Percentiles rank a stretch among this genome's conserved stretches.
Evolutionary conservation across 306 rosid species (phyloP).

Genomic region (Cotoneaster glaucophyllus): DNA sequence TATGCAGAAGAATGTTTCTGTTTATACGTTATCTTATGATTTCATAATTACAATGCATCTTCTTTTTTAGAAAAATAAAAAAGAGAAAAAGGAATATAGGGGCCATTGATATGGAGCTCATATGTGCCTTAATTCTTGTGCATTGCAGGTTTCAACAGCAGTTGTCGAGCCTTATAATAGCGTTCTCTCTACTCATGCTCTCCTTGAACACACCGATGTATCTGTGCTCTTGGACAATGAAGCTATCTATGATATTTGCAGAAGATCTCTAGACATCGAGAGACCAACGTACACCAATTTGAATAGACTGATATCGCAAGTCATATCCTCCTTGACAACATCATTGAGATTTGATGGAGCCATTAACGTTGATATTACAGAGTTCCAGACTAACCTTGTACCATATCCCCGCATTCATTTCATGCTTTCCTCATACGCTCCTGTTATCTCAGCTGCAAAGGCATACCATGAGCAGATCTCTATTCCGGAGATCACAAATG

Average conservation of each 20-base stretch:
- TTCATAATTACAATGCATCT: no score
- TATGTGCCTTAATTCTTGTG: neutral
- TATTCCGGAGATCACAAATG: conserved; percentile 92
- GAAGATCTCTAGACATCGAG: conserved; percentile 89
- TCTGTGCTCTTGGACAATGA: conserved; percentile 92
- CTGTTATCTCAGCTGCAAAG: conserved; percentile 96
- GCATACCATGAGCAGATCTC: conserved; percentile 96
- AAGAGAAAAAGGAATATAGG: no score
- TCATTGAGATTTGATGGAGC: conserved; percentile 98
- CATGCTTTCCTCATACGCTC: conserved; percentile 95
- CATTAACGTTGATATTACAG: conserved; percentile 87
- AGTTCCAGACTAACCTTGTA: conserved; percentile 96
- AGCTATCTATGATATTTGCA: conserved; percentile 92
- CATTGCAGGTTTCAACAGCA: conserved; percentile 82
- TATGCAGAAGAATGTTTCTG: neutral
- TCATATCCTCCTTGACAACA: conserved; percentile 88
- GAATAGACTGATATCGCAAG: conserved; percentile 91
- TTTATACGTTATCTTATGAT: neutral
- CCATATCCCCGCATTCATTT: conserved; percentile 96
- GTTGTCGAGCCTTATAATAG: conserved; percentile 99
- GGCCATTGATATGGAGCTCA: neutral
- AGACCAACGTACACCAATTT: conserved; percentile 92
- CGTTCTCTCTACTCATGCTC: conserved; percentile 91
- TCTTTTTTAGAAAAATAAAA: no score
- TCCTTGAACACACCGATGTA: conserved; percentile 95